These are phyloP conservation scores for Dioscorea dumetorum DNA, from an alignment of 106 monocot genomes.

Conservation along the genomic window DNA sequence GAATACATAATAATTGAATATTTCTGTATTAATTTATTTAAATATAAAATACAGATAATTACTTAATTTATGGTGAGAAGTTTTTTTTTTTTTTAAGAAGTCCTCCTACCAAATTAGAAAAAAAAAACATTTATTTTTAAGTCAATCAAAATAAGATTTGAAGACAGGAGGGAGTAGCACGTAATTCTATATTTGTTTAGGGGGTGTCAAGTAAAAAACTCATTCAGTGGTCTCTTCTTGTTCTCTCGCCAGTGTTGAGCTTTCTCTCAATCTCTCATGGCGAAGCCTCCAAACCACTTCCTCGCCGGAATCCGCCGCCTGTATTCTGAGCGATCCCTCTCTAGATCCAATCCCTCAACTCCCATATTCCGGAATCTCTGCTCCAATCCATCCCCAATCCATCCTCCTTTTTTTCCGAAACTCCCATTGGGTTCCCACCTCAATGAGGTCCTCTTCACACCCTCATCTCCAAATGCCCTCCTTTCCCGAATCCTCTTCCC, in stretches of 20 bases:
- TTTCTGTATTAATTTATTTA: too few species aligned
- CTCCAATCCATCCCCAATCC: neutral
- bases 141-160: too few species aligned
- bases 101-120: too few species aligned
- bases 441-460: neutral
- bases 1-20: too few species aligned
- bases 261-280: neutral
- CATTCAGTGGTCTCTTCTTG: too few species aligned
- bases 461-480: conserved; percentile 1
- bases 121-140: too few species aligned
- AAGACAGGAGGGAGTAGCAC: too few species aligned
- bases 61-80: too few species aligned
- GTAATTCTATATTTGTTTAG: too few species aligned
- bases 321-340: neutral
- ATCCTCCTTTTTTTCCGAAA: neutral
- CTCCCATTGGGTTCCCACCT: neutral
- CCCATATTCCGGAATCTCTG: neutral
- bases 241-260: neutral
- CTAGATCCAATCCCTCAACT: neutral
- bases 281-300: conserved; percentile 2
- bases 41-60: too few species aligned
- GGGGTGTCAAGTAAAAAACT: too few species aligned
- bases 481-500: conserved; percentile 4
- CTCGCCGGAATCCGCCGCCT: neutral
- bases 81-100: too few species aligned